phyloP scores from a whole-genome alignment of 1,284 basidiomycete species.

The Moesziomyces sp. region DNA sequence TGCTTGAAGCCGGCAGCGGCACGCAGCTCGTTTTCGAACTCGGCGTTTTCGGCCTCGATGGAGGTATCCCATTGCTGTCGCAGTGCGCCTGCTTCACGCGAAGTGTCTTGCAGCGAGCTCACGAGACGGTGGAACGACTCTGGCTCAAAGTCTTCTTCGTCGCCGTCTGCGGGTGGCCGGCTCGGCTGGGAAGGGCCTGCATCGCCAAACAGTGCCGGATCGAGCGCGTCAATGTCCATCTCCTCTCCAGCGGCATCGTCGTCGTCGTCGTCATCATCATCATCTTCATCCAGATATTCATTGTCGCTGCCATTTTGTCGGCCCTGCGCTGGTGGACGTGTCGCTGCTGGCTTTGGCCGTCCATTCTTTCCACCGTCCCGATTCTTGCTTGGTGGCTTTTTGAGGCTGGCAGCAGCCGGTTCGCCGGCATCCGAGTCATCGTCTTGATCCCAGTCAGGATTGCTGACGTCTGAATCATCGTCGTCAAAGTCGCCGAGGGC shows the following conservation, averaged over 20 bases:
- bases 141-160: slow-evolving; percentile 47
- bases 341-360: not conserved
- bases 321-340: not conserved
- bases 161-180: not conserved
- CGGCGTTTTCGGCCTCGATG: slow-evolving; percentile 58
- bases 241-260: not conserved
- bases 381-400: slow-evolving; percentile 14
- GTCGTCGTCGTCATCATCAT: not conserved
- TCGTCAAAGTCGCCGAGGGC: slow-evolving; percentile 13
- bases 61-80: slow-evolving; percentile 54
- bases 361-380: not conserved
- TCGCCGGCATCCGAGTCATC: slow-evolving; percentile 39
- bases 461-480: slow-evolving; percentile 20
- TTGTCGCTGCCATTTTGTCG: not conserved
- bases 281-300: slow-evolving; percentile 1
- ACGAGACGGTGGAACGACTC: slow-evolving; percentile 54
- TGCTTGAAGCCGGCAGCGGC: slow-evolving; percentile 55
- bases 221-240: slow-evolving; percentile 9
- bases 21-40: slow-evolving; percentile 61
- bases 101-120: slow-evolving; percentile 48
- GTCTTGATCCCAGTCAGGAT: slow-evolving; percentile 40
- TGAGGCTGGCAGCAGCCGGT: slow-evolving; percentile 8
- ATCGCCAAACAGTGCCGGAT: slow-evolving; percentile 17
- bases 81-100: slow-evolving; percentile 35
- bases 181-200: not conserved